Conservation (phyloP, 192 early-diverging fungal species). For the Backusella parvicylindrica region DNA sequence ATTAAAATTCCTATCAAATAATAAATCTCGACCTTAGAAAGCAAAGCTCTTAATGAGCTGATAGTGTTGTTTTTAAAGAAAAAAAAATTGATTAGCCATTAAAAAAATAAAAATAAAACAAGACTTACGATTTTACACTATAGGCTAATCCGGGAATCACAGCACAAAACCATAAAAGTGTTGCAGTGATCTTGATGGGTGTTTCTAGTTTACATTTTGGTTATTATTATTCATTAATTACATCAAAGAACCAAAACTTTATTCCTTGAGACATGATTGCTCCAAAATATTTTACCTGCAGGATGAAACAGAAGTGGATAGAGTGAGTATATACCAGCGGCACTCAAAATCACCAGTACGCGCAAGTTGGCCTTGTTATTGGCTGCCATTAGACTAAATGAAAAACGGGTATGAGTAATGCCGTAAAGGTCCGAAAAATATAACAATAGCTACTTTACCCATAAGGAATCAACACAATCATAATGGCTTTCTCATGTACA, state of each 20-base stretch:
- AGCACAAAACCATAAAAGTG: constrained; percentile 28
- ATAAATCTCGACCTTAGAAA: constrained; percentile 41
- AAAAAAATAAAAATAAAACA: neutral
- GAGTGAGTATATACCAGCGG: constrained; percentile 59
- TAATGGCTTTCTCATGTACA: constrained; percentile 96
- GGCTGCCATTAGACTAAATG: constrained; percentile 46
- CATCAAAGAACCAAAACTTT: neutral
- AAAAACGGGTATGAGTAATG: constrained; percentile 5
- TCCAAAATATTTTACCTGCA: constrained; percentile 43
- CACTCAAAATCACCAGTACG: constrained; percentile 58
- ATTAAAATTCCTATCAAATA: constrained; percentile 49
- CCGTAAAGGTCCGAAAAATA: neutral
- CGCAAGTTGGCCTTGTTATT: constrained; percentile 47
- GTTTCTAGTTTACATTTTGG: constrained; percentile 21
- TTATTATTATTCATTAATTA: neutral
- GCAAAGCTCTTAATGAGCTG: constrained; percentile 11
- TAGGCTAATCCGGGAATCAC: constrained; percentile 17
- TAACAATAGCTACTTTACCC: constrained; percentile 35
- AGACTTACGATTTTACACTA: constrained; percentile 24
- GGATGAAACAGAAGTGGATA: constrained; percentile 69
- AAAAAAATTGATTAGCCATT: neutral
- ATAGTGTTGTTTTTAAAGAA: too few species aligned
- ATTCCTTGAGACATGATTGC: neutral
- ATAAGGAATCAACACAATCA: constrained; percentile 72
- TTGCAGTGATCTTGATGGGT: constrained; percentile 30